Evolutionary conservation across 495 filamentous ascomycete species (phyloP).

Genomic region (Hypoxylon cercidicola): DNA sequence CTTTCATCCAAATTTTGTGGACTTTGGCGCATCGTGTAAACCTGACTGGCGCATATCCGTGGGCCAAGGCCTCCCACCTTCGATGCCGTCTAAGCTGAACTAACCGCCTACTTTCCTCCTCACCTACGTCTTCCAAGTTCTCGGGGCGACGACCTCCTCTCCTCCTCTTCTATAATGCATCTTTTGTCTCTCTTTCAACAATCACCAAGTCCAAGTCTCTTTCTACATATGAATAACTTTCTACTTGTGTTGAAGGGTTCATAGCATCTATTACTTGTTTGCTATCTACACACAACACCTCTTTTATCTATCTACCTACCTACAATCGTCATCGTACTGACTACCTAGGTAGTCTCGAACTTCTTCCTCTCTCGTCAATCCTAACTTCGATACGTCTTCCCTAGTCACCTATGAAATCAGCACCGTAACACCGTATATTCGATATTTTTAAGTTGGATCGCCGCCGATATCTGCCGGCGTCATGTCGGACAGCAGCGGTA

Average conservation of each 20-base stretch:
- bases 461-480: slow-evolving; percentile 5
- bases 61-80: slow-evolving; percentile 2
- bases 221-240: slow-evolving; percentile 18
- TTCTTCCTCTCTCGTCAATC: not conserved
- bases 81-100: slow-evolving; percentile 22
- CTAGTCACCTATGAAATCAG: slow-evolving; percentile 10
- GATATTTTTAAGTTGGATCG: slow-evolving; percentile 1
- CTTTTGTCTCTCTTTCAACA: slow-evolving; percentile 14
- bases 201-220: slow-evolving; percentile 1
- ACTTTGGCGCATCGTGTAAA: slow-evolving; percentile 26
- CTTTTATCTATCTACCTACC: not conserved
- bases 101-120: slow-evolving; percentile 33
- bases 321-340: slow-evolving; percentile 17
- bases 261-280: slow-evolving; percentile 12
- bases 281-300: slow-evolving; percentile 1
- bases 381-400: slow-evolving; percentile 1
- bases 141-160: slow-evolving; percentile 12
- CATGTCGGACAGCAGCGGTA: no score
- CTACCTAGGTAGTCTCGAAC: not conserved
- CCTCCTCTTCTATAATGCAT: slow-evolving; percentile 23
- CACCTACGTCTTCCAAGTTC: slow-evolving; percentile 17
- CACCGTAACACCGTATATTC: slow-evolving; percentile 5
- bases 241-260: slow-evolving; percentile 13
- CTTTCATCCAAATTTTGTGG: slow-evolving; percentile 10
- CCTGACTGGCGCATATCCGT: no score